phyloP scores from a whole-genome alignment of 331 rosid genomes.

The Malus hybrid region DNA sequence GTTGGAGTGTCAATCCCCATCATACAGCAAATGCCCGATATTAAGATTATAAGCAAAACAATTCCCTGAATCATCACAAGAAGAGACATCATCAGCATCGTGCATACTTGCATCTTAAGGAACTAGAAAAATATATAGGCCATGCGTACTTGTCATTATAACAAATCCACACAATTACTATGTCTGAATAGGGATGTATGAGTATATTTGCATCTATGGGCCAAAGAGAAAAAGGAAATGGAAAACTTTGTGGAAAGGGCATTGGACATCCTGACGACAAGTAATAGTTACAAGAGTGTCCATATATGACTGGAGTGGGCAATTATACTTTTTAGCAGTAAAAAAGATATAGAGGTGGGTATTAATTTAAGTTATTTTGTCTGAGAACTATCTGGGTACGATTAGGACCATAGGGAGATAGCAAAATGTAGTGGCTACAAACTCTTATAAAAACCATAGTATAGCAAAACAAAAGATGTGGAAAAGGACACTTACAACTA shows the following conservation, averaged over 20 bases:
- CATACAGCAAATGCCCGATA: constrained; percentile 98
- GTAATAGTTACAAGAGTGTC: neutral
- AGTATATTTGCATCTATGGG: neutral
- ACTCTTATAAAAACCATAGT: neutral
- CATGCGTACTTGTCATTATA: neutral
- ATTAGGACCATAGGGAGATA: too few species aligned
- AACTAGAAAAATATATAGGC: neutral
- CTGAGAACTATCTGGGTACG: too few species aligned
- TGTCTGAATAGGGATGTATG: neutral
- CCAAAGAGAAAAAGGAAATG: neutral
- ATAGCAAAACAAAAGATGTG: neutral
- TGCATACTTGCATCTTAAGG: neutral
- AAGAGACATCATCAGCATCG: constrained; percentile 26
- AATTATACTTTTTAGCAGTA: neutral
- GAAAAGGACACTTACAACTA: constrained; percentile 59
- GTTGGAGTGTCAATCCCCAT: constrained; percentile 99
- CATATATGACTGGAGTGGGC: neutral
- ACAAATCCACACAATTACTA: neutral
- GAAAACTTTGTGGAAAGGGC: neutral
- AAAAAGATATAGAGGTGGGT: neutral
- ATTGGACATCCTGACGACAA: neutral
- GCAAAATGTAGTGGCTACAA: neutral
- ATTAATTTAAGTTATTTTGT: neutral
- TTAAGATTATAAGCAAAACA: constrained; percentile 78
- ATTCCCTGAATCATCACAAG: constrained; percentile 52